These are phyloP conservation scores for Sphaerosporella brunnea DNA, from an alignment of 495 filamentous ascomycete species.

Conservation along the genomic window DNA sequence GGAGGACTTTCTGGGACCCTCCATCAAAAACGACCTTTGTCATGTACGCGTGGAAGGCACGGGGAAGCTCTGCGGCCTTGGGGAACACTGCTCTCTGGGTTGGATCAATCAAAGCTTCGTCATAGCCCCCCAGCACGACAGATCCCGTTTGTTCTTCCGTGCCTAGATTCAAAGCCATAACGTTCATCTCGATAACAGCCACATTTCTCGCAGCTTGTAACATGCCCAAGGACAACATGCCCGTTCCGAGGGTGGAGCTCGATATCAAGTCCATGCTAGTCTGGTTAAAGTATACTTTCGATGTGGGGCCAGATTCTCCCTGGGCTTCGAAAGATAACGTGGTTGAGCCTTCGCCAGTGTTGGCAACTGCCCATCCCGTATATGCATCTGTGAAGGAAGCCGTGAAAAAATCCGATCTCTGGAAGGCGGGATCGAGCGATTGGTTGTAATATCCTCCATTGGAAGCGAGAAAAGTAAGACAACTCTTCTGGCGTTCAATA, in stretches of 20 bases:
- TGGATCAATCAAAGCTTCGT: slow-evolving; percentile 20
- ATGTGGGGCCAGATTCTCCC: background rate
- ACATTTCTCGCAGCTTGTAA: slow-evolving; percentile 18
- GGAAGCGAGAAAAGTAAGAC: slow-evolving; percentile 11
- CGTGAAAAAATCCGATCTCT: background rate
- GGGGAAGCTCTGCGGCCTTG: slow-evolving; percentile 4
- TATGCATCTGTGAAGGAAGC: background rate
- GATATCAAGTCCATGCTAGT: slow-evolving; percentile 15
- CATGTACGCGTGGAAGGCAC: slow-evolving; percentile 3
- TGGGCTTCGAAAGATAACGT: background rate
- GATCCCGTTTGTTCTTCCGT: slow-evolving; percentile 11
- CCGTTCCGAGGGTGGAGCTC: slow-evolving; percentile 13
- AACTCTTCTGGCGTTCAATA: slow-evolving; percentile 1
- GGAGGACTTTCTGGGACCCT: background rate
- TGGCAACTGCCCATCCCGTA: slow-evolving; percentile 5
- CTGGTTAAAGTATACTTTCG: background rate
- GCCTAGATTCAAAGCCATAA: slow-evolving; percentile 19
- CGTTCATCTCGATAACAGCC: slow-evolving; percentile 17
- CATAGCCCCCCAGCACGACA: slow-evolving; percentile 24
- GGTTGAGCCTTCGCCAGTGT: slow-evolving; percentile 1
- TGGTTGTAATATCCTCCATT: slow-evolving; percentile 24
- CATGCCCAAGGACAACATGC: slow-evolving; percentile 16
- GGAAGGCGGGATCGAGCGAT: slow-evolving; percentile 7
- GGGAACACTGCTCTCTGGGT: slow-evolving; percentile 15
- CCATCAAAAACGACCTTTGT: background rate